Evolutionary conservation across 1,284 basidiomycete species (phyloP).

Genomic region (Trichosporon inkin): DNA sequence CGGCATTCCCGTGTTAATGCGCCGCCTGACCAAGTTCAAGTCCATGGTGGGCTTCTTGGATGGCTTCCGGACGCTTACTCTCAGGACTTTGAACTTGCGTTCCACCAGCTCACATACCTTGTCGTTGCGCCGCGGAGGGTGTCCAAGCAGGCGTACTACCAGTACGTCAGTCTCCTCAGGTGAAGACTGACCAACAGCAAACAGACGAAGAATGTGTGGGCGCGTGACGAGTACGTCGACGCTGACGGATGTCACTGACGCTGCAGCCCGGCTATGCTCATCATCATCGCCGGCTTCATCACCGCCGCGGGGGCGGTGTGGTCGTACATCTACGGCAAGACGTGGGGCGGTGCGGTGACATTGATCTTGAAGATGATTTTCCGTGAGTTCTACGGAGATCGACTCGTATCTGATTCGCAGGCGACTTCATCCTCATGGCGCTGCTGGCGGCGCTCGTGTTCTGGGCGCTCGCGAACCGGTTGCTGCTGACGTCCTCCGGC

Average conservation of each 20-base stretch:
- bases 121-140: constrained; percentile 85
- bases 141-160: constrained; percentile 55
- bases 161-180: constrained; percentile 26
- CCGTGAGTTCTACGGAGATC: constrained; percentile 48
- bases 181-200: constrained; percentile 25
- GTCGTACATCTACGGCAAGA: constrained; percentile 74
- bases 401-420: constrained; percentile 16
- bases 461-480: constrained; percentile 73
- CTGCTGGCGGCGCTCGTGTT: constrained; percentile 68
- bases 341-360: constrained; percentile 57
- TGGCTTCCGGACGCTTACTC: not conserved
- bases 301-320: constrained; percentile 73
- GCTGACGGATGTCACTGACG: not conserved
- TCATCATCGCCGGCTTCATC: constrained; percentile 68
- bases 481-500: constrained; percentile 62
- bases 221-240: constrained; percentile 68
- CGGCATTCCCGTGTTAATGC: constrained; percentile 66
- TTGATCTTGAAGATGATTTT: constrained; percentile 75
- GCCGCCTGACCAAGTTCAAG: constrained; percentile 69
- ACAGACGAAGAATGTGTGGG: constrained; percentile 99
- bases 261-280: constrained; percentile 69
- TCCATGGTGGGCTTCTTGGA: constrained; percentile 65
- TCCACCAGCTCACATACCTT: constrained; percentile 87
- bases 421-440: constrained; percentile 74
- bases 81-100: constrained; percentile 90